Percentiles rank a stretch among this genome's conserved stretches.
Conservation (phyloP, 352 stramenopile species). For the Phytophthora tentaculata region DNA sequence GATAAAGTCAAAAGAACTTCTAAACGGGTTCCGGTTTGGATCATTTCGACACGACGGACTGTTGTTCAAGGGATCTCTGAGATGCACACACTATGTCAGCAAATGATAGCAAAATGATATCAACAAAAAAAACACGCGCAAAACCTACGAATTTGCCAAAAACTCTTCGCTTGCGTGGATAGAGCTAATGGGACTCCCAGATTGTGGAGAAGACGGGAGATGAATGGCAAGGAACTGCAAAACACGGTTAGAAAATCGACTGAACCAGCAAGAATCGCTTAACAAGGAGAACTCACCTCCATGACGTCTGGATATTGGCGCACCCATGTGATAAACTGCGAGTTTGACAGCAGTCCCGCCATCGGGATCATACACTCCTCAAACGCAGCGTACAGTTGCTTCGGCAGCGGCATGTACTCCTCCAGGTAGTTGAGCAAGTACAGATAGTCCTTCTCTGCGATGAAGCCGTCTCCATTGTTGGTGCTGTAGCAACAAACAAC, state of each 20-base stretch:
- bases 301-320: constrained; percentile 70
- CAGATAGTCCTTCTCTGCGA: constrained; percentile 75
- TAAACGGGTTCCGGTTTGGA: constrained; percentile 43
- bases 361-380: constrained; percentile 72
- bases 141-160: constrained; percentile 44
- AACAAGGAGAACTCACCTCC: constrained; percentile 46
- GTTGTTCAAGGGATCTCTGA: constrained; percentile 75
- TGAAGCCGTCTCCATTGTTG: constrained; percentile 61
- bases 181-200: constrained; percentile 41
- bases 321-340: constrained; percentile 80
- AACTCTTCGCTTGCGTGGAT: constrained; percentile 55
- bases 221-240: constrained; percentile 56
- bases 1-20: constrained; percentile 83
- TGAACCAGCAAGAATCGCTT: not conserved
- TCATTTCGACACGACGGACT: constrained; percentile 71
- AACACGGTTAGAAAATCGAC: not conserved
- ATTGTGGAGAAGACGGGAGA: constrained; percentile 43
- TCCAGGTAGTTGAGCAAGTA: constrained; percentile 75
- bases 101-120: constrained; percentile 11
- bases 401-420: constrained; percentile 66
- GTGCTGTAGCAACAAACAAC: constrained; percentile 24
- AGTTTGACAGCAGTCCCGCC: constrained; percentile 57
- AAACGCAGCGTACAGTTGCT: constrained; percentile 79
- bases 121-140: not conserved
- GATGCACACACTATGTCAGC: not conserved